Conservation (phyloP, 257 asterid genomes). For the Nicotiana paniculata region DNA sequence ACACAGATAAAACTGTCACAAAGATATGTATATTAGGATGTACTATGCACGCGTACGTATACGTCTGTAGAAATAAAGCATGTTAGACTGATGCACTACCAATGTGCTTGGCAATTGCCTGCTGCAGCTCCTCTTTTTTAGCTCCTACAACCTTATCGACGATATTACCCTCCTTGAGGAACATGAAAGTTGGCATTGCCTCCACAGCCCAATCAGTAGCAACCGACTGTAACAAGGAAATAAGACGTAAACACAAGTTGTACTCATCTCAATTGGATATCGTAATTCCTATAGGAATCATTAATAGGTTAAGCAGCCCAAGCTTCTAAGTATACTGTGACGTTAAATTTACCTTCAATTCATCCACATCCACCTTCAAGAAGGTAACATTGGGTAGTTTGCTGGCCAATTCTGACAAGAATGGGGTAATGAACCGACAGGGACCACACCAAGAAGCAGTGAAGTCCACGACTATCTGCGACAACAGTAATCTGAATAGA, state of each 20-base stretch:
- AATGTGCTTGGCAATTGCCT: constrained; percentile 1
- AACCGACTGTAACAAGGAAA: constrained; percentile 12
- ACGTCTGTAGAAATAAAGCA: not conserved
- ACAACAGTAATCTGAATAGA: not conserved
- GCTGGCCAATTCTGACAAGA: constrained; percentile 8
- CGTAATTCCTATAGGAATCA: not conserved
- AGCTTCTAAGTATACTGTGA: not conserved
- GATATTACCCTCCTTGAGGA: constrained; percentile 24
- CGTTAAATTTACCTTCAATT: constrained; percentile 2
- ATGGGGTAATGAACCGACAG: constrained; percentile 15
- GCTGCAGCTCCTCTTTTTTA: constrained; percentile 15
- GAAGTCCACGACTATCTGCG: constrained; percentile 14
- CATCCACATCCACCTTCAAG: constrained; percentile 20
- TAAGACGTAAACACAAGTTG: not conserved
- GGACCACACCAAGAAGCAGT: constrained; percentile 23
- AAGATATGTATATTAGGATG: not conserved
- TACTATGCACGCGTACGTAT: not conserved
- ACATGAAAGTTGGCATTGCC: constrained; percentile 30
- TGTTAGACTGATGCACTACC: not conserved
- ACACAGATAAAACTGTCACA: not conserved
- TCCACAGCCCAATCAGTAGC: constrained; percentile 21
- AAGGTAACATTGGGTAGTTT: constrained; percentile 9
- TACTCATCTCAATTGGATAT: not conserved
- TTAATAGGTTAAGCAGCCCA: not conserved
- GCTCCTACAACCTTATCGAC: constrained; percentile 28